A percentile compares a stretch with the other conserved stretches of the same genome.
Evolutionary conservation across 2,329 filamentous ascomycete species (phyloP).

Genomic region (Sporothrix pseudoabietina): DNA sequence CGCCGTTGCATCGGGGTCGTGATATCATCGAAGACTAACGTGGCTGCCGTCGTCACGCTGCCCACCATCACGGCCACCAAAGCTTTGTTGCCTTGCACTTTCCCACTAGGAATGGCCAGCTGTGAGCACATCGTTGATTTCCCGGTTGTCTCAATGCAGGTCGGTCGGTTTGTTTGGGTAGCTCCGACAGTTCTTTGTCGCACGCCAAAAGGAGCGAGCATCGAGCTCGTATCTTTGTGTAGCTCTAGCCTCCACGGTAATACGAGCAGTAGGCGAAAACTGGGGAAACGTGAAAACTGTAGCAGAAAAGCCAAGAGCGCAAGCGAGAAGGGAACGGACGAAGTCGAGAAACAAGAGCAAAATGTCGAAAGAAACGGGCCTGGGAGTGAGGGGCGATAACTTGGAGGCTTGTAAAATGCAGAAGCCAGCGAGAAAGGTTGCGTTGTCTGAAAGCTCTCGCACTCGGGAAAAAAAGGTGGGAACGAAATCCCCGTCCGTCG

Average conservation of each 20-base stretch:
- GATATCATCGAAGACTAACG: background rate
- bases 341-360: too few species aligned
- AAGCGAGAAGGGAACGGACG: background rate
- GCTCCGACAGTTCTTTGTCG: background rate
- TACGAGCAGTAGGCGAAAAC: background rate
- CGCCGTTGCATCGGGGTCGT: constrained; percentile 4
- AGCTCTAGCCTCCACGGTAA: background rate
- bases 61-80: constrained; percentile 1
- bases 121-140: background rate
- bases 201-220: background rate
- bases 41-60: background rate
- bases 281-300: background rate
- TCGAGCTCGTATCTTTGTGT: constrained; percentile 12
- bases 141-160: background rate
- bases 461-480: background rate
- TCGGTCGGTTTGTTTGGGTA: background rate
- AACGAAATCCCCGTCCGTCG: constrained; percentile 9
- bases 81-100: constrained; percentile 2
- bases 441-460: background rate
- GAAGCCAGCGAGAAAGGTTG: background rate
- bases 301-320: background rate
- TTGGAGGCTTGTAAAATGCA: background rate
- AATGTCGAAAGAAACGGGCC: background rate
- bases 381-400: constrained; percentile 2
- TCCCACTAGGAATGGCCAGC: background rate